phyloP scores from a whole-genome alignment of 306 rosid genomes.

The Gastrolobium villosum region DNA sequence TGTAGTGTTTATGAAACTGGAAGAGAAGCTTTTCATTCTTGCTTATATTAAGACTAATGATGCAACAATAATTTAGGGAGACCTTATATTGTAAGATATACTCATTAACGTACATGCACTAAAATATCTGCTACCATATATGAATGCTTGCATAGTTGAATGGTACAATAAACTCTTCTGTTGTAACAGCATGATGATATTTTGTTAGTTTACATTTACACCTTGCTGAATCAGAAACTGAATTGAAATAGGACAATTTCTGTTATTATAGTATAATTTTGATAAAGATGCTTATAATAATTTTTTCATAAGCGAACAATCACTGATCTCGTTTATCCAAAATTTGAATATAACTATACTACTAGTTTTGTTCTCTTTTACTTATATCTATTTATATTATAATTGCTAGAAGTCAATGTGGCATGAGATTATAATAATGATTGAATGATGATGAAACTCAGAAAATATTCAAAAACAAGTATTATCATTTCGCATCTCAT shows the following conservation, averaged over 20 bases:
- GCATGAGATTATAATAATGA: background rate
- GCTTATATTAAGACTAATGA: conserved; percentile 5
- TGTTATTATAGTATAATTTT: background rate
- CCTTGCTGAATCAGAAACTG: no score
- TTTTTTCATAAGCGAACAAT: no score
- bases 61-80: background rate
- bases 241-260: background rate
- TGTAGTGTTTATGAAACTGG: background rate
- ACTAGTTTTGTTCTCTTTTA: background rate
- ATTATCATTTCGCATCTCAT: background rate
- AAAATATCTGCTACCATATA: background rate
- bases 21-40: background rate
- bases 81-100: background rate
- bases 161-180: no score
- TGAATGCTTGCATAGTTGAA: no score
- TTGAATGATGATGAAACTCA: background rate
- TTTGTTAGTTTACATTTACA: background rate
- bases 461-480: background rate
- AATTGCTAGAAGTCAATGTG: background rate
- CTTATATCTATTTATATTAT: background rate
- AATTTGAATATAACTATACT: no score
- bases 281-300: background rate
- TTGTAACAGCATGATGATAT: background rate
- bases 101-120: background rate
- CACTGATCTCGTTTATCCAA: no score